These are phyloP conservation scores for Penicillium oxalicum DNA, from an alignment of 2,329 filamentous ascomycete species.

Conservation along the genomic window DNA sequence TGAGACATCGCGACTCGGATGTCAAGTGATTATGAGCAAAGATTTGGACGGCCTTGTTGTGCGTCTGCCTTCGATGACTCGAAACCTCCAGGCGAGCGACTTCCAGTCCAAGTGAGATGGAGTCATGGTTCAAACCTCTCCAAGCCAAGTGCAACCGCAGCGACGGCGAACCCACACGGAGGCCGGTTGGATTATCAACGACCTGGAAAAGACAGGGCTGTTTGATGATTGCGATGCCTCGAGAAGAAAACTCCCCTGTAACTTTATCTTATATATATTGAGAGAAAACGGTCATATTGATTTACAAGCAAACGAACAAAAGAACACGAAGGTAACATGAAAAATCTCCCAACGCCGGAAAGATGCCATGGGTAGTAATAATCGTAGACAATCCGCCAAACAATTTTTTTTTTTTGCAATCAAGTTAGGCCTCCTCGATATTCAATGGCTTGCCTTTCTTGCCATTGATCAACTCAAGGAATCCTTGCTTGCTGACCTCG, in stretches of 20 bases:
- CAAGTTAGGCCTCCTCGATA: constrained; percentile 38
- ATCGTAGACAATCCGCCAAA: constrained; percentile 1
- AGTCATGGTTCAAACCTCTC: background rate
- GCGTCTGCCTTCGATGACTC: constrained; percentile 83
- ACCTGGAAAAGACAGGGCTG: constrained; percentile 11
- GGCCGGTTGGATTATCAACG: background rate
- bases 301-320: constrained; percentile 12
- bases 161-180: too few species aligned
- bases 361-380: constrained; percentile 27
- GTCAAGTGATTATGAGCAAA: constrained; percentile 86
- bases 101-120: constrained; percentile 53
- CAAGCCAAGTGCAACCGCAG: too few species aligned
- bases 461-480: constrained; percentile 76
- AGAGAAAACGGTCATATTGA: background rate
- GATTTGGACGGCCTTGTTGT: constrained; percentile 83
- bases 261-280: constrained; percentile 17
- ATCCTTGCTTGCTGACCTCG: constrained; percentile 96
- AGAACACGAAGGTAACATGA: constrained; percentile 15
- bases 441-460: constrained; percentile 47
- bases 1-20: constrained; percentile 77
- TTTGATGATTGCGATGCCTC: too few species aligned
- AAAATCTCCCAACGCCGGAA: constrained; percentile 28
- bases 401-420: too few species aligned
- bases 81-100: constrained; percentile 92
- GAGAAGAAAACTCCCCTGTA: constrained; percentile 23